These are phyloP conservation scores for Mycosphaerella sp. DNA, from an alignment of 2,329 filamentous ascomycete species.

Conservation along the genomic window DNA sequence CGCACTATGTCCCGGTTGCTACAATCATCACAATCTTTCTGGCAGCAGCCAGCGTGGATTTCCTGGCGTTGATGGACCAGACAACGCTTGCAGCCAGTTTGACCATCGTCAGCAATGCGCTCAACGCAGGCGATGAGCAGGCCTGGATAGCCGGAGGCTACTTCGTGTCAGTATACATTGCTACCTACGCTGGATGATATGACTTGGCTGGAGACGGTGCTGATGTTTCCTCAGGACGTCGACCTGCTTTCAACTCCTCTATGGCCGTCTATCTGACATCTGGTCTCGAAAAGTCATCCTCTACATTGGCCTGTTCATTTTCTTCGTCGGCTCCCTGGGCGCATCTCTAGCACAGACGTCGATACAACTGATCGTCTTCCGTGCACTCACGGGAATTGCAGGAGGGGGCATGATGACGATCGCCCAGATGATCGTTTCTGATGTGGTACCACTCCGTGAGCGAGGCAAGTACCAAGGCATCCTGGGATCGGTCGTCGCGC, in stretches of 20 bases:
- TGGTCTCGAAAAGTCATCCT: conserved; percentile 60
- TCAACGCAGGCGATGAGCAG: conserved; percentile 46
- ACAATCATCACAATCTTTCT: conserved; percentile 54
- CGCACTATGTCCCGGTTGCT: conserved; percentile 47
- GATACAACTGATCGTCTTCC: conserved; percentile 47
- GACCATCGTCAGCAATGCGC: conserved; percentile 48
- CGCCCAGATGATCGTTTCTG: conserved; percentile 30
- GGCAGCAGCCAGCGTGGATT: conserved; percentile 51
- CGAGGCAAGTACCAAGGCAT: conserved; percentile 29
- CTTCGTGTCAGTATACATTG: conserved; percentile 39
- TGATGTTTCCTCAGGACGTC: conserved; percentile 23
- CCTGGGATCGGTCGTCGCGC: conserved; percentile 19
- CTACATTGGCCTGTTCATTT: conserved; percentile 54
- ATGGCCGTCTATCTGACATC: conserved; percentile 61
- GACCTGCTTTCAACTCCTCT: conserved; percentile 49
- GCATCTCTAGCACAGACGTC: conserved; percentile 19
- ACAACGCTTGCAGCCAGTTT: conserved; percentile 52
- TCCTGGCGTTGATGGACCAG: conserved; percentile 54
- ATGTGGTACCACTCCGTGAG: conserved; percentile 27
- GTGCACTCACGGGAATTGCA: conserved; percentile 51
- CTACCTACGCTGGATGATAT: neutral
- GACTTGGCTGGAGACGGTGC: no score
- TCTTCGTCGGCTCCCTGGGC: conserved; percentile 41
- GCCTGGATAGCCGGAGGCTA: conserved; percentile 54
- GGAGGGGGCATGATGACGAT: conserved; percentile 38